A percentile compares a stretch with the other conserved stretches of the same genome.
These are phyloP conservation scores for Mallotus nudiflorus DNA, from an alignment of 345 rosid genomes.

Conservation along the genomic window DNA sequence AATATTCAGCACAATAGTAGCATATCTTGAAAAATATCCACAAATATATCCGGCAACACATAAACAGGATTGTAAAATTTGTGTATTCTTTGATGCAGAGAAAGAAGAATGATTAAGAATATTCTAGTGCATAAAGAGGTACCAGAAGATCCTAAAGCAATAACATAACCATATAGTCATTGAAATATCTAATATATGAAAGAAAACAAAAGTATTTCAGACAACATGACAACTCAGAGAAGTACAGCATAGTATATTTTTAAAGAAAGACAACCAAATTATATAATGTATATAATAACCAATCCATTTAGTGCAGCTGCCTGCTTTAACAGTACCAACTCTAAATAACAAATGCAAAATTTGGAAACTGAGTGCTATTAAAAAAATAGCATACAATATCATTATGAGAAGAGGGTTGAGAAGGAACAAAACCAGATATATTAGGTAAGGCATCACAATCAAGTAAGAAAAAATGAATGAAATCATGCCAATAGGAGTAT, in stretches of 20 bases:
- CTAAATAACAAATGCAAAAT: background rate
- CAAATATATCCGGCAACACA: background rate
- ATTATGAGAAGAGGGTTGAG: background rate
- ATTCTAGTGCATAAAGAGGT: background rate
- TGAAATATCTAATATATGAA: background rate
- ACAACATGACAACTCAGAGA: background rate
- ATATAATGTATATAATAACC: too few species aligned
- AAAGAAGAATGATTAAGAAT: background rate
- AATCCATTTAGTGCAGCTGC: constrained; percentile 16
- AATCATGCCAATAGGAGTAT: background rate
- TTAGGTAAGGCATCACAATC: background rate
- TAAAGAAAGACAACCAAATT: background rate
- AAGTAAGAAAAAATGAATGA: background rate
- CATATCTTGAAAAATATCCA: background rate
- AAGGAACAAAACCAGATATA: too few species aligned
- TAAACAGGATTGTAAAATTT: background rate
- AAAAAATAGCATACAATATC: background rate
- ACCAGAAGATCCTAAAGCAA: background rate
- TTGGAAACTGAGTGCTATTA: too few species aligned
- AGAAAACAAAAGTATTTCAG: background rate
- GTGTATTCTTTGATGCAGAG: background rate
- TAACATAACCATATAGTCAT: background rate
- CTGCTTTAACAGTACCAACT: background rate
- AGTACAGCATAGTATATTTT: background rate
- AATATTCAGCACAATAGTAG: constrained; percentile 10